A percentile compares a stretch with the other conserved stretches of the same genome.
Conservation (phyloP, 1,284 basidiomycete species). For the Flammula alnicola region DNA sequence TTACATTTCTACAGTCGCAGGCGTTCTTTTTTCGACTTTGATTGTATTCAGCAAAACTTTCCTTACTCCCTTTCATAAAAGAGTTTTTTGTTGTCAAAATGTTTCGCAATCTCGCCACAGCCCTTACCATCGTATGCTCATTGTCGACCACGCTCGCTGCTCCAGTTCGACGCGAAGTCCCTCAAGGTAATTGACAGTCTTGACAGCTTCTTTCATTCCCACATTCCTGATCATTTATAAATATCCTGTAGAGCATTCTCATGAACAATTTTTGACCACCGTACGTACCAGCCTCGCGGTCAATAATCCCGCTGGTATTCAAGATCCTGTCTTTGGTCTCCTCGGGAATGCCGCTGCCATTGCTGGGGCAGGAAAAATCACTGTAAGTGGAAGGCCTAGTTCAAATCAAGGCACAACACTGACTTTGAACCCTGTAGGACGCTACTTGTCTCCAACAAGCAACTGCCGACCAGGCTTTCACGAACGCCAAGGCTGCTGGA, state of each 20-base stretch:
- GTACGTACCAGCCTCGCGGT: constrained; percentile 50
- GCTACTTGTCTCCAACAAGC: constrained; percentile 69
- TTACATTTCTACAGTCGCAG: constrained; percentile 24
- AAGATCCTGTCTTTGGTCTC: constrained; percentile 68
- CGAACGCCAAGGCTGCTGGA: constrained; percentile 67
- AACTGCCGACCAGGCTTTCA: constrained; percentile 70
- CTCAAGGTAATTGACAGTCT: constrained; percentile 71
- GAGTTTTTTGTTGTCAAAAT: constrained; percentile 36
- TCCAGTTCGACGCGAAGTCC: constrained; percentile 64
- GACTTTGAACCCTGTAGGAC: constrained; percentile 41
- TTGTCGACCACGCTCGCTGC: constrained; percentile 36
- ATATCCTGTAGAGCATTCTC: constrained; percentile 59
- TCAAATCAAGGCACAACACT: not conserved
- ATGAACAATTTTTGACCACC: constrained; percentile 58
- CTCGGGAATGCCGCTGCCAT: constrained; percentile 67
- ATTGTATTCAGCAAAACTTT: constrained; percentile 20
- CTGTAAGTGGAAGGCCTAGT: constrained; percentile 36
- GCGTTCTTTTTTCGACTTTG: constrained; percentile 26
- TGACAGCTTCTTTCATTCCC: constrained; percentile 15
- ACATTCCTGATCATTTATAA: not conserved
- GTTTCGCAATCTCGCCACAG: constrained; percentile 46
- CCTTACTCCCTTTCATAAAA: constrained; percentile 14
- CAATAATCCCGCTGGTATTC: constrained; percentile 66
- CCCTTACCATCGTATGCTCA: constrained; percentile 43
- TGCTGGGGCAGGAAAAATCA: constrained; percentile 55